Evolutionary conservation across 768 basidiomycete species (phyloP).

Genomic region (Lactarius tabidus): DNA sequence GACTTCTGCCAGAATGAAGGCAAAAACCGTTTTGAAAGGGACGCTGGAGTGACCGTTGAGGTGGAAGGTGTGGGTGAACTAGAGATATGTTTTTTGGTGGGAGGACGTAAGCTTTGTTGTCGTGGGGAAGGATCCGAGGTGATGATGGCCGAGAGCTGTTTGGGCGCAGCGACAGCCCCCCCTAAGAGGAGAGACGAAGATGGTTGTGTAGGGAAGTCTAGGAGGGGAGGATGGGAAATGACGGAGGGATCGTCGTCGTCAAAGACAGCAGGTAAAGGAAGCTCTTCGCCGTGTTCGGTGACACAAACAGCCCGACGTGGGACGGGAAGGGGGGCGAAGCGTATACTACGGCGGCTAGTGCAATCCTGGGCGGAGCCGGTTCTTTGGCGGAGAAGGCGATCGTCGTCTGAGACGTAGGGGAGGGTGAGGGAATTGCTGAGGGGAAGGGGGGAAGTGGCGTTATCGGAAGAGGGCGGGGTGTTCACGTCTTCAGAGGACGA

Average conservation of each 20-base stretch:
- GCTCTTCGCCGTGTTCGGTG: slow-evolving; percentile 41
- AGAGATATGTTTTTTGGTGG: slow-evolving; percentile 2
- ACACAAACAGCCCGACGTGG: slow-evolving; percentile 51
- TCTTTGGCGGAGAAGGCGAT: slow-evolving; percentile 7
- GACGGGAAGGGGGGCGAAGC: slow-evolving; percentile 84
- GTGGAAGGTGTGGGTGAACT: slow-evolving; percentile 16
- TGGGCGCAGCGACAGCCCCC: slow-evolving; percentile 7
- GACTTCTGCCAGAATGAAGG: slow-evolving; percentile 26
- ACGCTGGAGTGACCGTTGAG: slow-evolving; percentile 15
- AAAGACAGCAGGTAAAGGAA: slow-evolving; percentile 34
- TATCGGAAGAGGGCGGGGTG: slow-evolving; percentile 12
- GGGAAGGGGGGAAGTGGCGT: slow-evolving; percentile 8
- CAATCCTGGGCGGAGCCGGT: slow-evolving; percentile 5
- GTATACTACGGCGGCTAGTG: slow-evolving; percentile 43
- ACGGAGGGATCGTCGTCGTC: slow-evolving; percentile 29
- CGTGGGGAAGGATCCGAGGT: background rate
- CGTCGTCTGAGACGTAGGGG: slow-evolving; percentile 16
- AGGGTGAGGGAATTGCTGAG: slow-evolving; percentile 6
- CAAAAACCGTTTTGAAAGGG: slow-evolving; percentile 14
- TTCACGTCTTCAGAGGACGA: slow-evolving; percentile 18
- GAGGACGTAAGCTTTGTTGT: background rate
- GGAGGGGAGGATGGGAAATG: slow-evolving; percentile 28
- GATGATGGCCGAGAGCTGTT: background rate
- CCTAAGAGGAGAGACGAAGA: slow-evolving; percentile 24
- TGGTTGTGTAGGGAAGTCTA: slow-evolving; percentile 16